phyloP scores from a whole-genome alignment of 2,329 filamentous ascomycete species.

The Apiospora pterosperma region DNA sequence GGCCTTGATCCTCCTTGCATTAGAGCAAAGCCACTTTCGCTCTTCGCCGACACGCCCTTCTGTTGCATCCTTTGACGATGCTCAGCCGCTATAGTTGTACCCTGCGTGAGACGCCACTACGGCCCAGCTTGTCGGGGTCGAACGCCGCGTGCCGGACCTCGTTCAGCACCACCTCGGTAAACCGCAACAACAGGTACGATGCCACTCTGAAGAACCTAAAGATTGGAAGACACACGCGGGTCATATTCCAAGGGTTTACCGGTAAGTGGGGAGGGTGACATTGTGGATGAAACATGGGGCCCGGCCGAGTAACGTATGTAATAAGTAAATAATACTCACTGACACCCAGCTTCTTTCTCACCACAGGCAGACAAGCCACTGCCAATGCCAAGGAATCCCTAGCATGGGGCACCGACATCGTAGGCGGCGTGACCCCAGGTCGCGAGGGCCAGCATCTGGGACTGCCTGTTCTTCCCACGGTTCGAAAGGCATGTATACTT shows the following conservation, averaged over 20 bases:
- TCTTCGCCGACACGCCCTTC: too few species aligned
- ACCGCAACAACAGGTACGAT: slow-evolving; percentile 20
- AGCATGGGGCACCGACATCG: slow-evolving; percentile 75
- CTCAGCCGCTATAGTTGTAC: neutral
- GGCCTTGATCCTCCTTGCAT: neutral
- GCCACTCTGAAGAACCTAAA: slow-evolving; percentile 33
- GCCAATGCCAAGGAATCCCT: slow-evolving; percentile 74
- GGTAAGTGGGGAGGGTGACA: slow-evolving; percentile 24
- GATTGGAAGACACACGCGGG: slow-evolving; percentile 35
- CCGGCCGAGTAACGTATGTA: neutral
- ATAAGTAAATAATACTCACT: neutral
- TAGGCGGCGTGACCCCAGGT: slow-evolving; percentile 73
- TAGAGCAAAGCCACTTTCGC: too few species aligned
- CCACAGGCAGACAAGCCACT: slow-evolving; percentile 48
- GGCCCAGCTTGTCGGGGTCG: slow-evolving; percentile 6
- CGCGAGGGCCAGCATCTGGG: slow-evolving; percentile 69
- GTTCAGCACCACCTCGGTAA: slow-evolving; percentile 18
- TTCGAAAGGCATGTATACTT: slow-evolving; percentile 47
- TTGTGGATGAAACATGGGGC: too few species aligned
- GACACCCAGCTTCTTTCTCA: neutral
- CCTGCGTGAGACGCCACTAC: neutral
- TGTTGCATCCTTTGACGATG: neutral
- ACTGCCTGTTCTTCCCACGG: slow-evolving; percentile 66
- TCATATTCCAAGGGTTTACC: slow-evolving; percentile 41
- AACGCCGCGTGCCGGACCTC: slow-evolving; percentile 7